Percentiles rank a stretch among this genome's conserved stretches.
Conservation (phyloP, 805 yeast species). For the Teunomyces funiuensis region DNA sequence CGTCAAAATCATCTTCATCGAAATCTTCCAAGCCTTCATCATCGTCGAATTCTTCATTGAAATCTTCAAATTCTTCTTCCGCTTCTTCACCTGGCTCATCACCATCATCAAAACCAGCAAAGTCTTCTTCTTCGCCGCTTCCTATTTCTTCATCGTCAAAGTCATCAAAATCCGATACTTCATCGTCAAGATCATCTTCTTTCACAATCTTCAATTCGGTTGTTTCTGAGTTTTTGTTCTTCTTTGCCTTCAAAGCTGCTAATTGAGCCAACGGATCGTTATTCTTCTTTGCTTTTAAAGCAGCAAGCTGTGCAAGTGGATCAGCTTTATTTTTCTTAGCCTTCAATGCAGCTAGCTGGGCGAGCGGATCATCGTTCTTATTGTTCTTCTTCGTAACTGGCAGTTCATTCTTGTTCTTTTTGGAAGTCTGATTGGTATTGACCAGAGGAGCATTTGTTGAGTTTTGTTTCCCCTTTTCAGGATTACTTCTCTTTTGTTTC, state of each 20-base stretch:
- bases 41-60: slow-evolving; percentile 23
- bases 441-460: not conserved
- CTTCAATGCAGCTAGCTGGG: slow-evolving; percentile 9
- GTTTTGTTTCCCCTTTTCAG: not conserved
- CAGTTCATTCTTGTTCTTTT: slow-evolving; percentile 3
- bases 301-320: slow-evolving; percentile 10
- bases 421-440: too few species aligned
- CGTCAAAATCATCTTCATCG: slow-evolving; percentile 8
- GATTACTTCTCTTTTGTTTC: slow-evolving; percentile 28
- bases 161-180: slow-evolving; percentile 6
- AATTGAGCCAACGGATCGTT: slow-evolving; percentile 26
- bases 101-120: slow-evolving; percentile 41
- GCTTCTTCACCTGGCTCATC: too few species aligned
- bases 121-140: slow-evolving; percentile 41
- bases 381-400: slow-evolving; percentile 14
- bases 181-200: slow-evolving; percentile 27
- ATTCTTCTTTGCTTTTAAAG: slow-evolving; percentile 13
- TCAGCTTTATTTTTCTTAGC: slow-evolving; percentile 10
- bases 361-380: slow-evolving; percentile 9
- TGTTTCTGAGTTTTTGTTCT: not conserved
- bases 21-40: slow-evolving; percentile 6
- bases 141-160: slow-evolving; percentile 22
- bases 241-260: slow-evolving; percentile 15
- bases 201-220: slow-evolving; percentile 23
- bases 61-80: slow-evolving; percentile 8